phyloP scores from a whole-genome alignment of 495 filamentous ascomycete genomes.

The Xylaria venustula region DNA sequence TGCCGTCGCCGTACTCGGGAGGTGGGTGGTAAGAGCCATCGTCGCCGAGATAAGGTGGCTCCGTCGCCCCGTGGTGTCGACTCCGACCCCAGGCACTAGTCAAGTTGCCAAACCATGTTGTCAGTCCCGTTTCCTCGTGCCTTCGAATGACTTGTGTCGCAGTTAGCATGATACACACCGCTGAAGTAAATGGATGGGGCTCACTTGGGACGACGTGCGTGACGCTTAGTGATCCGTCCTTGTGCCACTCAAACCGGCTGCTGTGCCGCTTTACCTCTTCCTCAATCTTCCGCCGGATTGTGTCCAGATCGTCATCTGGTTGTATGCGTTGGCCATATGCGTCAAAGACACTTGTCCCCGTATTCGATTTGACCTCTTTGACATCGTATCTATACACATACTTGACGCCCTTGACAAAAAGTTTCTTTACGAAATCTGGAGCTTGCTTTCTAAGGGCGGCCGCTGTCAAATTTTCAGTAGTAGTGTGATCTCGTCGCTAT shows the following conservation, averaged over 20 bases:
- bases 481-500: no score
- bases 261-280: constrained; percentile 18
- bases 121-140: constrained; percentile 18
- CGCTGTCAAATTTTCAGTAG: no score
- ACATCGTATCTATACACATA: constrained; percentile 27
- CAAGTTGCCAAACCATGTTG: constrained; percentile 30
- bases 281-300: constrained; percentile 18
- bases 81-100: constrained; percentile 24
- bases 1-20: constrained; percentile 25
- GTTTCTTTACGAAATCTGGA: constrained; percentile 19
- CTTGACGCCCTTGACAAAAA: constrained; percentile 21
- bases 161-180: neutral
- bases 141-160: constrained; percentile 20
- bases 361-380: constrained; percentile 22
- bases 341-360: constrained; percentile 18
- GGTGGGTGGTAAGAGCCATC: constrained; percentile 28
- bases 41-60: constrained; percentile 22
- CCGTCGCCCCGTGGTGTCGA: constrained; percentile 23
- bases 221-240: constrained; percentile 24
- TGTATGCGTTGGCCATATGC: constrained; percentile 18
- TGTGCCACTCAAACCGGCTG: constrained; percentile 24
- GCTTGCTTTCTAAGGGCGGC: constrained; percentile 18
- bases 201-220: constrained; percentile 28
- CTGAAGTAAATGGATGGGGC: neutral
- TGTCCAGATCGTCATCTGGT: constrained; percentile 15